Conservation (phyloP, 352 stramenopile species). For the Phytophthora melonis region DNA sequence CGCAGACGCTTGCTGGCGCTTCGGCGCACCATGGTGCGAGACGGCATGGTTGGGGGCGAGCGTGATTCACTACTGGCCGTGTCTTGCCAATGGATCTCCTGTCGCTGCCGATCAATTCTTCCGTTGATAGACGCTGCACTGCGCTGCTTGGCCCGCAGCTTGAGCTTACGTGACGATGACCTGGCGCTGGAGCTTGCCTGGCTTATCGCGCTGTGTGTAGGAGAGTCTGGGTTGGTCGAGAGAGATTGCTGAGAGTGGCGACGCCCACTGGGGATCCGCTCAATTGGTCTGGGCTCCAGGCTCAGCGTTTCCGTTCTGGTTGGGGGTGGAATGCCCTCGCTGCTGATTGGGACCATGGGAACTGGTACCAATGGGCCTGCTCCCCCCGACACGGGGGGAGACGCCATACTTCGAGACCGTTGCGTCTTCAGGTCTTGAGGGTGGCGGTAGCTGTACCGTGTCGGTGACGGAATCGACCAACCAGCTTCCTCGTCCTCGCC, state of each 20-base stretch:
- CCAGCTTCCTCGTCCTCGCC: slow-evolving; percentile 22
- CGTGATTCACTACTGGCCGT: slow-evolving; percentile 32
- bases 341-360: slow-evolving; percentile 31
- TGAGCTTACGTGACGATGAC: slow-evolving; percentile 20
- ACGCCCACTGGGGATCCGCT: slow-evolving; percentile 28
- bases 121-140: slow-evolving; percentile 22
- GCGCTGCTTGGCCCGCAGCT: slow-evolving; percentile 23
- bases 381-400: slow-evolving; percentile 27
- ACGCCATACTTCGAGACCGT: slow-evolving; percentile 21
- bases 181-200: slow-evolving; percentile 29
- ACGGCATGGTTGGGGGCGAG: slow-evolving; percentile 22
- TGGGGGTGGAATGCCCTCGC: slow-evolving; percentile 32
- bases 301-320: slow-evolving; percentile 1
- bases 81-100: slow-evolving; percentile 30
- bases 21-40: slow-evolving; percentile 16
- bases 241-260: slow-evolving; percentile 28
- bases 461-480: slow-evolving; percentile 36
- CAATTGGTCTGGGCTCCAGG: slow-evolving; percentile 11
- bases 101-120: slow-evolving; percentile 12
- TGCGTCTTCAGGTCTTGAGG: slow-evolving; percentile 17
- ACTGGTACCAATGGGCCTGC: slow-evolving; percentile 28
- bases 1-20: slow-evolving; percentile 21
- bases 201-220: slow-evolving; percentile 32
- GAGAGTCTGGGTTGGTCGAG: slow-evolving; percentile 14
- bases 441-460: slow-evolving; percentile 9